Percentiles rank a stretch among this genome's conserved stretches.
These are phyloP conservation scores for Lipomyces chichibuensis DNA, from an alignment of 805 yeast genomes.

Conservation along the genomic window DNA sequence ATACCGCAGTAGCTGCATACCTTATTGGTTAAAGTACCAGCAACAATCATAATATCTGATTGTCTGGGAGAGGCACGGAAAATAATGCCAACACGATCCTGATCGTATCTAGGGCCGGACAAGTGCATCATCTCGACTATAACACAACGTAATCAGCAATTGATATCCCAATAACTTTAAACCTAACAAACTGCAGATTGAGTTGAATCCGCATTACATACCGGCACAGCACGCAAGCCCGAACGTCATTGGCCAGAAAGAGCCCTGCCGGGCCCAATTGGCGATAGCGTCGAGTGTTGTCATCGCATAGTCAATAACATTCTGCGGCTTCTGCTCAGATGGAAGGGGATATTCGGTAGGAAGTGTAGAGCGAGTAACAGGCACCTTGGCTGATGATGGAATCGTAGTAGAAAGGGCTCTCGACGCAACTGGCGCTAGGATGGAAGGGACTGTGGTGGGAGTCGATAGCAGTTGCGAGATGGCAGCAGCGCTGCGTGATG, in stretches of 20 bases:
- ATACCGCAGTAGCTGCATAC: constrained; percentile 4
- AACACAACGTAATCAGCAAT: neutral
- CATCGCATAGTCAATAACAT: constrained; percentile 75
- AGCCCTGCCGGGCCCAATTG: constrained; percentile 89
- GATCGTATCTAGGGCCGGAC: constrained; percentile 88
- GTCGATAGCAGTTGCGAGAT: neutral
- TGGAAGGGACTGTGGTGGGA: neutral
- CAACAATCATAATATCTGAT: constrained; percentile 88
- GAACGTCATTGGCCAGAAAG: constrained; percentile 92
- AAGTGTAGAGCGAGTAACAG: constrained; percentile 43
- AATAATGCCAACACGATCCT: constrained; percentile 88
- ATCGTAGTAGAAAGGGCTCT: constrained; percentile 1
- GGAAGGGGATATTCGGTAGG: constrained; percentile 73
- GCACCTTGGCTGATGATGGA: constrained; percentile 3
- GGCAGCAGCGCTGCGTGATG: neutral
- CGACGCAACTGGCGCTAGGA: constrained; percentile 9
- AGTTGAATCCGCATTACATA: constrained; percentile 6
- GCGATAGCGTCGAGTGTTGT: constrained; percentile 81
- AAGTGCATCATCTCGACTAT: constrained; percentile 90
- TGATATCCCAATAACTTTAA: neutral
- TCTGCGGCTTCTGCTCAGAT: constrained; percentile 61
- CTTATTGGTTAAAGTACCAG: constrained; percentile 86
- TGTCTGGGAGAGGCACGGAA: constrained; percentile 94
- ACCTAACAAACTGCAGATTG: neutral
- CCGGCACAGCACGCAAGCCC: constrained; percentile 88